phyloP scores from a whole-genome alignment of 2,329 filamentous ascomycete species.

The Cyanodermella asteris region DNA sequence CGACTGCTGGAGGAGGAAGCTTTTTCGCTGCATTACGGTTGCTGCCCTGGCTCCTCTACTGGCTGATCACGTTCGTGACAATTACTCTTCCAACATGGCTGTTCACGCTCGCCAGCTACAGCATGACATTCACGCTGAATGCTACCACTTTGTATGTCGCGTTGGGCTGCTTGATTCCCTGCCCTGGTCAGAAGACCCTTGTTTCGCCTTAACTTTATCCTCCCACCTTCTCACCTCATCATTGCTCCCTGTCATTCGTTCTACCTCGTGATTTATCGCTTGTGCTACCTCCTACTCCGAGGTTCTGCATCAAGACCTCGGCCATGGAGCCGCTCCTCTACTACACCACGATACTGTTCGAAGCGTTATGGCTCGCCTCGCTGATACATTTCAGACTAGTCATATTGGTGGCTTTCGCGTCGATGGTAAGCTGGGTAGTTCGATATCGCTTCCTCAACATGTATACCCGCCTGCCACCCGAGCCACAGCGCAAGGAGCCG shows the following conservation, averaged over 20 bases:
- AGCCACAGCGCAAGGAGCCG: slow-evolving; percentile 88
- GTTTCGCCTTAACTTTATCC: background rate
- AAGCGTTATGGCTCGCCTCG: too few relatives aligned
- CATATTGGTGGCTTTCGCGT: slow-evolving; percentile 53
- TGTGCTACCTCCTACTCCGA: too few relatives aligned
- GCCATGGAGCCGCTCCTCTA: too few relatives aligned
- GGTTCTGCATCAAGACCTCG: too few relatives aligned
- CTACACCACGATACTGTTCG: too few relatives aligned
- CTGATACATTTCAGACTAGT: slow-evolving; percentile 34
- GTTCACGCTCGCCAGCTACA: slow-evolving; percentile 77
- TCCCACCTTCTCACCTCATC: too few relatives aligned
- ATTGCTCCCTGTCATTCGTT: too few relatives aligned
- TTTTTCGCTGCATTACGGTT: too few relatives aligned
- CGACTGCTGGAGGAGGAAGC: too few relatives aligned
- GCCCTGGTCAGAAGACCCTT: background rate
- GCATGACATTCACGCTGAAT: slow-evolving; percentile 94
- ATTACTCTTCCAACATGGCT: slow-evolving; percentile 77
- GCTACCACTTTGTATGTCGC: slow-evolving; percentile 66
- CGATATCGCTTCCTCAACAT: slow-evolving; percentile 92
- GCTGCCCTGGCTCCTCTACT: too few relatives aligned
- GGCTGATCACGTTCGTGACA: slow-evolving; percentile 62
- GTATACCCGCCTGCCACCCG: slow-evolving; percentile 81
- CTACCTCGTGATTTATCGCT: too few relatives aligned
- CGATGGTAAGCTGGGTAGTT: slow-evolving; percentile 81
- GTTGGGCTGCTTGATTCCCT: slow-evolving; percentile 3